phyloP scores from a whole-genome alignment of 306 rosid genomes.

The Rubus idaeus region DNA sequence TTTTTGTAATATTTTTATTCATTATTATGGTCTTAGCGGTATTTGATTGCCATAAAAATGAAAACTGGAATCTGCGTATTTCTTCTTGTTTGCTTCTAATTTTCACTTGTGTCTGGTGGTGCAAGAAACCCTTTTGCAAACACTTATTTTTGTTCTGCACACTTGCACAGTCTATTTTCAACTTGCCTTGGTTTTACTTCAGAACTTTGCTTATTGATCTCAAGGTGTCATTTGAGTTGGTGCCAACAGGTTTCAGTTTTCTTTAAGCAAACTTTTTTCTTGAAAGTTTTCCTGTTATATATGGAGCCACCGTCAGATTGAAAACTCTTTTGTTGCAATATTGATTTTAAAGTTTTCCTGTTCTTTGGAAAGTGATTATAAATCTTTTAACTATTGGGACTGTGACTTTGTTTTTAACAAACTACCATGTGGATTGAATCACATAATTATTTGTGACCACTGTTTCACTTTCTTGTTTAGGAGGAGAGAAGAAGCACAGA shows the following conservation, averaged over 20 bases:
- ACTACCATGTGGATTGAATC: not conserved
- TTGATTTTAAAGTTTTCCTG: not conserved
- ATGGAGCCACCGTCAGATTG: not conserved
- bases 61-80: not conserved
- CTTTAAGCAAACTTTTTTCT: not conserved
- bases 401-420: too few species aligned
- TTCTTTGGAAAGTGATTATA: conserved; percentile 3
- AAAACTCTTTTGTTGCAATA: not conserved
- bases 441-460: not conserved
- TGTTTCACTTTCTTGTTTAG: conserved; percentile 34
- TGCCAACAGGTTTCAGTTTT: not conserved
- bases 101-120: not conserved
- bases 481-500: conserved; percentile 86
- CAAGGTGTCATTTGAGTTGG: not conserved
- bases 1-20: not conserved
- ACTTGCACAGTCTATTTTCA: not conserved
- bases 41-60: not conserved
- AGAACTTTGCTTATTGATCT: not conserved
- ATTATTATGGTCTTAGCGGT: not conserved
- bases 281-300: not conserved
- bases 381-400: not conserved
- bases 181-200: not conserved
- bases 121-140: too few species aligned
- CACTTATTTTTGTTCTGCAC: not conserved
- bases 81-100: not conserved